These are phyloP conservation scores for Cordyceps cicadae DNA, from an alignment of 2,329 filamentous ascomycete species.

Conservation along the genomic window DNA sequence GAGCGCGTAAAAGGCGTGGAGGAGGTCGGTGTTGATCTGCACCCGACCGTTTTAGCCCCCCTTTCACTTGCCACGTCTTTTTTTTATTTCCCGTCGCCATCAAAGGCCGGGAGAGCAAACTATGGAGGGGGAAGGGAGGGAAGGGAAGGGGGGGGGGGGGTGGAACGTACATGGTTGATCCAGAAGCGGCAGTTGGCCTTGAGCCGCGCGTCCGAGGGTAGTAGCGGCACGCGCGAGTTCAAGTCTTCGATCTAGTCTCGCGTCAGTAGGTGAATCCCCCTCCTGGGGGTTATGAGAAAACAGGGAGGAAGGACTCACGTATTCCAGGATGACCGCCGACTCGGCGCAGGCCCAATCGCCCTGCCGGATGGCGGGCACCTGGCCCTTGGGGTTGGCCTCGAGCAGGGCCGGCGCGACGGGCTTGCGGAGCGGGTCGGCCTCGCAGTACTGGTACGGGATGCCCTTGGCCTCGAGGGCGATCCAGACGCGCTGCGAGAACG, in stretches of 20 bases:
- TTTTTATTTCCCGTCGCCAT: background rate
- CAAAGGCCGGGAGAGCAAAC: background rate
- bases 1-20: constrained; percentile 68
- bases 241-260: constrained; percentile 58
- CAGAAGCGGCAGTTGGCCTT: constrained; percentile 71
- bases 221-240: constrained; percentile 47
- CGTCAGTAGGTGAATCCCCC: constrained; percentile 1
- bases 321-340: constrained; percentile 77
- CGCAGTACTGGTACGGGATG: constrained; percentile 75
- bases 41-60: constrained; percentile 23
- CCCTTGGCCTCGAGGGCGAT: constrained; percentile 76
- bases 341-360: constrained; percentile 78
- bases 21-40: constrained; percentile 63
- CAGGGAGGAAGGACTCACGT: constrained; percentile 43
- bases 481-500: constrained; percentile 83
- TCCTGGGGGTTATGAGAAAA: background rate
- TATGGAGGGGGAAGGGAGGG: background rate
- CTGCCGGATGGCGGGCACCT: constrained; percentile 69
- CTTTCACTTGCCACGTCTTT: too few relatives aligned
- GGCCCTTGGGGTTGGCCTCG: constrained; percentile 66
- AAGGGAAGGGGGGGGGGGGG: too few relatives aligned
- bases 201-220: constrained; percentile 56
- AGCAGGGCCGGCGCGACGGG: constrained; percentile 50
- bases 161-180: constrained; percentile 66
- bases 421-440: constrained; percentile 66